A percentile compares a stretch with the other conserved stretches of the same genome.
phyloP scores from a whole-genome alignment of 257 asterid species.

The Verbascum thapsus region DNA sequence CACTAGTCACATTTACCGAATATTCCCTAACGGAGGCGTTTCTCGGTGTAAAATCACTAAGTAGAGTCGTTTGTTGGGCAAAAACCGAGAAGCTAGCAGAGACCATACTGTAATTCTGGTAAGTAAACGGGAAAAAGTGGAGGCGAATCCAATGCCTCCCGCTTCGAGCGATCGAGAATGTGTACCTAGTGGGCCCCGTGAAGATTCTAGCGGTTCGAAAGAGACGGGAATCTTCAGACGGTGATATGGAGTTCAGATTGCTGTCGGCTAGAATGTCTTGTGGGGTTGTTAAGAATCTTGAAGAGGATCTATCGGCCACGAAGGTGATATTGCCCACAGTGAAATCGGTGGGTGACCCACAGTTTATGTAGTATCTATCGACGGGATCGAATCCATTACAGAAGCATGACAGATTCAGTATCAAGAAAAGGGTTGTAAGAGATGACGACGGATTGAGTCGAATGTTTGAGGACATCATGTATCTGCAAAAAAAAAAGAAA shows the following conservation, averaged over 20 bases:
- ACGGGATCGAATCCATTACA: conserved; percentile 49
- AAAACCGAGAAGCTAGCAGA: conserved; percentile 62
- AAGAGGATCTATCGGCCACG: conserved; percentile 58
- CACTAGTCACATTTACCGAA: conserved; percentile 45
- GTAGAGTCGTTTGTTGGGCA: conserved; percentile 43
- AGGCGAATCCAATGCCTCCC: conserved; percentile 77
- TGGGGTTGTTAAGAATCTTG: conserved; percentile 47
- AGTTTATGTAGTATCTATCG: conserved; percentile 52
- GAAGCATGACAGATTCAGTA: conserved; percentile 39
- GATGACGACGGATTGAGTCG: no score
- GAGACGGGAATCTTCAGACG: conserved; percentile 47
- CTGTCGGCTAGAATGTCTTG: conserved; percentile 54
- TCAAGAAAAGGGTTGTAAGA: conserved; percentile 28
- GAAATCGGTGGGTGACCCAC: conserved; percentile 61
- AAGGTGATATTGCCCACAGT: conserved; percentile 50
- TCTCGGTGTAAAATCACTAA: conserved; percentile 54
- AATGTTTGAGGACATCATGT: no score
- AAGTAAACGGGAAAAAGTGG: conserved; percentile 50
- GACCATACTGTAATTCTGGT: conserved; percentile 48
- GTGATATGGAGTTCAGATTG: conserved; percentile 42
- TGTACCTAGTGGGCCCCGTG: conserved; percentile 50
- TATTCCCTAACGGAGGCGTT: conserved; percentile 52
- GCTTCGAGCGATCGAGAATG: conserved; percentile 46
- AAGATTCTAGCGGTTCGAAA: conserved; percentile 64
- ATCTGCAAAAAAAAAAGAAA: no score